Conservation (phyloP, 2,329 filamentous ascomycete genomes). For the Claviceps africana region DNA sequence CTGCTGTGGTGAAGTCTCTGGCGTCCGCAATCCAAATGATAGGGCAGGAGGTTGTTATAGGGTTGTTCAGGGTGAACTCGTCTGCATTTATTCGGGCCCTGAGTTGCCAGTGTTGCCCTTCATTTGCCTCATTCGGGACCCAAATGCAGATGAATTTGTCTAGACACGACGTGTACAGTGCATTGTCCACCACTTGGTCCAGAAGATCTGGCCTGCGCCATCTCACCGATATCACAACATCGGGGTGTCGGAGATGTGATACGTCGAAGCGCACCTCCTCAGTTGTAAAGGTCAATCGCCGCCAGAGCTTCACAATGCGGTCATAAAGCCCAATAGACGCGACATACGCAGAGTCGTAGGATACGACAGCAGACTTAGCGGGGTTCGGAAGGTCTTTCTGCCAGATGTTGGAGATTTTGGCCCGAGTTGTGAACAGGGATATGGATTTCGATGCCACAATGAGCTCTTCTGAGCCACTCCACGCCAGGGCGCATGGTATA, state of each 20-base stretch:
- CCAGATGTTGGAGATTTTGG: slow-evolving; percentile 51
- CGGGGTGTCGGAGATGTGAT: slow-evolving; percentile 75
- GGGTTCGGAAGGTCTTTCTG: slow-evolving; percentile 57
- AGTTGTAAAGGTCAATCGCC: slow-evolving; percentile 67
- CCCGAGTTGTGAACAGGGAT: slow-evolving; percentile 47
- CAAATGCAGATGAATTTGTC: slow-evolving; percentile 75
- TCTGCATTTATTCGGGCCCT: slow-evolving; percentile 71
- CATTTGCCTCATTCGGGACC: slow-evolving; percentile 60
- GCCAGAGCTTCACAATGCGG: slow-evolving; percentile 83
- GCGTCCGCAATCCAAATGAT: slow-evolving; percentile 68
- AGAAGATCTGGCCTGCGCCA: slow-evolving; percentile 71
- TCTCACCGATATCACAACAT: slow-evolving; percentile 64
- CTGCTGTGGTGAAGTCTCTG: slow-evolving; percentile 62
- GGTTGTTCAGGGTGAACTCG: slow-evolving; percentile 46
- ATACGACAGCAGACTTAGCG: slow-evolving; percentile 62
- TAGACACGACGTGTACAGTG: slow-evolving; percentile 76
- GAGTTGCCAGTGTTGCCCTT: slow-evolving; percentile 57
- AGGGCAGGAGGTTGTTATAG: slow-evolving; percentile 11
- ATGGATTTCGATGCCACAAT: slow-evolving; percentile 60
- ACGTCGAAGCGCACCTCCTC: slow-evolving; percentile 82
- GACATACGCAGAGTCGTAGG: slow-evolving; percentile 76
- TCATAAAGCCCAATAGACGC: slow-evolving; percentile 70
- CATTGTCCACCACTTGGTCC: slow-evolving; percentile 70
- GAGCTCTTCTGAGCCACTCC: slow-evolving; percentile 76
- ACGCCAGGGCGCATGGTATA: slow-evolving; percentile 50